A percentile compares a stretch with the other conserved stretches of the same genome.
Conservation (phyloP, 805 yeast species). For the Starmerella tilneyi region DNA sequence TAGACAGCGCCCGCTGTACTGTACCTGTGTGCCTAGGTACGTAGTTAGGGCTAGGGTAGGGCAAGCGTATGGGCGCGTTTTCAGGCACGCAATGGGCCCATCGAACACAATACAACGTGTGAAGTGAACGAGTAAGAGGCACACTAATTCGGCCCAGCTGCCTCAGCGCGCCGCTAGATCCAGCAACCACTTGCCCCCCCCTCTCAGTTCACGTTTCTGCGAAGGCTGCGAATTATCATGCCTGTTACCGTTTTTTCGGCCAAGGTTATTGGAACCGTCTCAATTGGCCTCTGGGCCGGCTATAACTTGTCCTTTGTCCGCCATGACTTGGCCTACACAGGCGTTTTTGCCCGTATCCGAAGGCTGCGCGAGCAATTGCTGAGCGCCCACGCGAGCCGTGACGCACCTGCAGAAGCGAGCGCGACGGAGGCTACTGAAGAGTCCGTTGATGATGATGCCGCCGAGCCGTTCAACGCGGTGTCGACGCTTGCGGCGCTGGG, state of each 20-base stretch:
- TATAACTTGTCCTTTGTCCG: constrained; percentile 25
- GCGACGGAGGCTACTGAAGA: background rate
- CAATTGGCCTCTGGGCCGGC: constrained; percentile 33
- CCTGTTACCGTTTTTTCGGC: constrained; percentile 26
- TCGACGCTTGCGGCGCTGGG: background rate
- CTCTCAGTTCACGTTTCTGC: no score
- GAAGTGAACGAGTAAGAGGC: no score
- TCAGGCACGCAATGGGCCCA: no score
- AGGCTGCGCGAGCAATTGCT: constrained; percentile 1
- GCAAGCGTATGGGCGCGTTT: no score
- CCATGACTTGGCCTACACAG: constrained; percentile 7
- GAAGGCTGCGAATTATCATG: constrained; percentile 3
- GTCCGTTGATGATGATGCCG: background rate
- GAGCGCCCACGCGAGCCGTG: background rate
- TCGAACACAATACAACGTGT: no score
- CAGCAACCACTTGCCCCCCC: no score
- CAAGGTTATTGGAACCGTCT: constrained; percentile 32
- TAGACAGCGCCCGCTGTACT: no score
- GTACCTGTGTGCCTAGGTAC: no score
- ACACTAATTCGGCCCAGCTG: no score
- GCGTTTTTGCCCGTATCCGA: background rate
- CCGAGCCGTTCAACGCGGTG: background rate
- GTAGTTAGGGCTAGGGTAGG: no score
- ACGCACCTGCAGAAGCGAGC: background rate
- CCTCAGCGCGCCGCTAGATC: no score